Percentiles rank a stretch among this genome's conserved stretches.
Evolutionary conservation across 2,329 filamentous ascomycete genomes (phyloP).

Genomic region (Colletotrichum sp.): DNA sequence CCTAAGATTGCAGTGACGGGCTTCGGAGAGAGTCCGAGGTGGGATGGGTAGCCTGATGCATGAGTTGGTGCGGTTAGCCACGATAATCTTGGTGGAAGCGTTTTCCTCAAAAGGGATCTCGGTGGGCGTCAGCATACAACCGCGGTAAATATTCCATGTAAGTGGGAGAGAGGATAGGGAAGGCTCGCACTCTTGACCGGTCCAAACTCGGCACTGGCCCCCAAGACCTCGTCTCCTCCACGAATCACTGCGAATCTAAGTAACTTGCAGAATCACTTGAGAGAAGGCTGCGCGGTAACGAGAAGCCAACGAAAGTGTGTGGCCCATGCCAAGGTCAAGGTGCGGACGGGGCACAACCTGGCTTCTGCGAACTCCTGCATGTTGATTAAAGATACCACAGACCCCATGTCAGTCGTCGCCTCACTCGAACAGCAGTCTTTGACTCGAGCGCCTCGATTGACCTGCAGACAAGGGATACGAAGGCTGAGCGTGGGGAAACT

Average conservation of each 20-base stretch:
- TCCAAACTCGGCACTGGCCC: background rate
- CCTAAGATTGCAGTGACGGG: background rate
- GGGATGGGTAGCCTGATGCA: background rate
- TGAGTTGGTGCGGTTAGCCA: background rate
- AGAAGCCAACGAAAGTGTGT: background rate
- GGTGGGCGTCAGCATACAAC: background rate
- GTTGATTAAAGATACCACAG: background rate
- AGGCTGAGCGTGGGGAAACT: background rate
- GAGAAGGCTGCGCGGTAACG: background rate
- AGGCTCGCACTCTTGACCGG: background rate
- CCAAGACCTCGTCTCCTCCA: background rate
- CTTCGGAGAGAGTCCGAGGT: background rate
- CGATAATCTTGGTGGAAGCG: background rate
- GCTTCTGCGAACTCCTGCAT: background rate
- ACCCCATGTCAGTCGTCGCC: background rate
- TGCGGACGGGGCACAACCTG: background rate
- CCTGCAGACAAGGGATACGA: background rate
- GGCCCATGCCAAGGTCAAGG: background rate
- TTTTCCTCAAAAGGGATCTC: background rate
- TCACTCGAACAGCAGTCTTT: background rate
- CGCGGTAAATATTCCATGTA: background rate
- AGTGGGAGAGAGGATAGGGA: rapidly evolving
- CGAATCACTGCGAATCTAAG: background rate
- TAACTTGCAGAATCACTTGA: background rate
- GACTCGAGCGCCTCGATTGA: background rate